These are phyloP conservation scores for Pyrenochaeta sp. DNA, from an alignment of 2,329 filamentous ascomycete genomes.

Conservation along the genomic window DNA sequence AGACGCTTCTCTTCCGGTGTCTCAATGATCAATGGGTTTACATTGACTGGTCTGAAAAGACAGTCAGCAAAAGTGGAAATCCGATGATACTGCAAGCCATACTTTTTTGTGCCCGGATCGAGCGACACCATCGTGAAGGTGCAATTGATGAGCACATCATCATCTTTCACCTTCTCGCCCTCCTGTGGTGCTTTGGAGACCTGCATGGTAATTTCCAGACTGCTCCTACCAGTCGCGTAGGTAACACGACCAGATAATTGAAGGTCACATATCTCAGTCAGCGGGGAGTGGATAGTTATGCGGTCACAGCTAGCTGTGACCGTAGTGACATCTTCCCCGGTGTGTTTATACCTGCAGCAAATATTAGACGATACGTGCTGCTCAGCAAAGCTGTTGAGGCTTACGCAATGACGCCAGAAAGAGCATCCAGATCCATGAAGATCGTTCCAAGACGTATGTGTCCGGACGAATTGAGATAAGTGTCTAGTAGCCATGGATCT, in stretches of 20 bases:
- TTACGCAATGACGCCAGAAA: conserved; percentile 75
- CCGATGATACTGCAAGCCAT: background rate
- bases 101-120: conserved; percentile 72
- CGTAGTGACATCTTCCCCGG: conserved; percentile 69
- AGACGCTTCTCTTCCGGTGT: conserved; percentile 71
- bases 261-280: conserved; percentile 80
- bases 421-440: conserved; percentile 81
- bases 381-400: conserved; percentile 64
- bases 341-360: conserved; percentile 67
- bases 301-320: conserved; percentile 71
- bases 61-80: background rate
- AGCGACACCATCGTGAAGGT: conserved; percentile 81
- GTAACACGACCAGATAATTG: conserved; percentile 75
- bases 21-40: conserved; percentile 68
- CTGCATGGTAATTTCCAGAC: conserved; percentile 77
- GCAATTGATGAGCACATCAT: conserved; percentile 74
- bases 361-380: conserved; percentile 21
- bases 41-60: conserved; percentile 62
- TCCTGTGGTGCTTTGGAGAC: conserved; percentile 72
- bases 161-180: conserved; percentile 64
- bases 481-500: conserved; percentile 80
- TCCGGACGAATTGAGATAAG: conserved; percentile 78
- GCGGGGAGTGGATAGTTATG: conserved; percentile 73
- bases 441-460: conserved; percentile 77
- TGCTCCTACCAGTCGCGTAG: conserved; percentile 76